Evolutionary conservation across 495 filamentous ascomycete species (phyloP), one percentile per base, ranked within the genome.

Genomic region (Lichina pygmaea): DNA sequence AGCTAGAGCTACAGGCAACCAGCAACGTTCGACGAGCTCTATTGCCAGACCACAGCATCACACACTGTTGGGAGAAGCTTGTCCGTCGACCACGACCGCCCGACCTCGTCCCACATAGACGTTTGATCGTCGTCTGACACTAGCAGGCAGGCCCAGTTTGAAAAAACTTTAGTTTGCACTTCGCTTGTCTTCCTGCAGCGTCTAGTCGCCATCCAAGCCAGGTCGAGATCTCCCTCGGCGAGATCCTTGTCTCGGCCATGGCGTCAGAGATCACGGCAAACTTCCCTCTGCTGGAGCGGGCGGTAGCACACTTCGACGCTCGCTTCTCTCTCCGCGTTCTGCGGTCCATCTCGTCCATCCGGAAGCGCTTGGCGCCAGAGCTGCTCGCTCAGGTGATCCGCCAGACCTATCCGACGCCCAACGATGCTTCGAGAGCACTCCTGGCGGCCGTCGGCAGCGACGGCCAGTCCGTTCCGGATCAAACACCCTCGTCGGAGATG

Each of bases 321-420:
- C 77, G 89, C 62, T 97, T 93, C 62, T 80, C 85, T 42, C 76
- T 97, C 46, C 71, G 91, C 51, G 89, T 89, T 46, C 71, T 97
- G 46, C 79, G 89, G 44, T 92, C 85, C 47, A 91, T 93, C 62
- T 93, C 89, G 37, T 84, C 83, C 47, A 75, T 95, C 60, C 82
- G 89, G 57, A 94, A 94, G 65, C 68, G 80, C 48, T 71, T 94
- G 53, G 79, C 77, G 8, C 67, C 79, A 31, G 81, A 83, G 52
- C 73, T 91, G 52, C 68, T 93, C 49, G 65, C 76, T 16, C 73
- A 81, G 60, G 77, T 80, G 50, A 78, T 93, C 52, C 71, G 73
- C 42, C 78, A 92, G 49, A 81, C 77, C 33, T 93, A 84, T 54
- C 62, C 71, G 43, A 60, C 68, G 32, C 75, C 73, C 34, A 79